Base-by-base conservation (phyloP, 257 asterid species). In the Nicotiana noctiflora region DNA sequence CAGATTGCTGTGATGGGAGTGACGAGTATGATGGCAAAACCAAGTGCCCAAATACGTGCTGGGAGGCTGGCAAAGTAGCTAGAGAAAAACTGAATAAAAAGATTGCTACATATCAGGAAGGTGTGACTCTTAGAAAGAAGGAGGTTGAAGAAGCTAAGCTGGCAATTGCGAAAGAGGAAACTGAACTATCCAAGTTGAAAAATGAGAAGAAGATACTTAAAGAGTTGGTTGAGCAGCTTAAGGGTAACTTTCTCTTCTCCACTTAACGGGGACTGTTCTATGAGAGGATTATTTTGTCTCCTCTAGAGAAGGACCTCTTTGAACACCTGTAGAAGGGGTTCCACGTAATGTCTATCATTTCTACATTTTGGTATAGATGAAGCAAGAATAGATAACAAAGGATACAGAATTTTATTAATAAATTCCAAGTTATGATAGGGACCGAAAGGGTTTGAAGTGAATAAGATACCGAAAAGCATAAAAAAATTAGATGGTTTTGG, bases 1-100 rank as follows among this genome's bases (percentile, higher is more conserved):
- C 96, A 95, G 99, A 95, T 91, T 95, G 99, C 81, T 95, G 99
- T 79, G 99, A 95, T 80, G 99, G 99, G 85, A 92, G 98, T 84
- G 99, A 95, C 80, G 99, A 96, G 91, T 88, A 96, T 85, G 95
- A 90, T 86, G 96, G 98, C 40, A 90, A 86, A 80, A 79, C 86
- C 37, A 89, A 90, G 88, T 96, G 99, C 88, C 83, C 86, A 55
- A 92, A 96, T 83, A 91, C 96, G 46, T 96, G 99, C 85, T 96
- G 99, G 98, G 97, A 94, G 87, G 94, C 94, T 82, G 99, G 99
- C 78, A 91, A 91, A 86, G 94, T 84, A 56, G 98, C 97, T 67
- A 85, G 99, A 88, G 97, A 96, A 76, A 94, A 89, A 82, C 84
- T 96, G 91, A 90, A 65, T 91, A 94, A 89, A 86, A 94, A 94